phyloP scores from a whole-genome alignment of 305 asterid species.

The Galium porrigens region DNA sequence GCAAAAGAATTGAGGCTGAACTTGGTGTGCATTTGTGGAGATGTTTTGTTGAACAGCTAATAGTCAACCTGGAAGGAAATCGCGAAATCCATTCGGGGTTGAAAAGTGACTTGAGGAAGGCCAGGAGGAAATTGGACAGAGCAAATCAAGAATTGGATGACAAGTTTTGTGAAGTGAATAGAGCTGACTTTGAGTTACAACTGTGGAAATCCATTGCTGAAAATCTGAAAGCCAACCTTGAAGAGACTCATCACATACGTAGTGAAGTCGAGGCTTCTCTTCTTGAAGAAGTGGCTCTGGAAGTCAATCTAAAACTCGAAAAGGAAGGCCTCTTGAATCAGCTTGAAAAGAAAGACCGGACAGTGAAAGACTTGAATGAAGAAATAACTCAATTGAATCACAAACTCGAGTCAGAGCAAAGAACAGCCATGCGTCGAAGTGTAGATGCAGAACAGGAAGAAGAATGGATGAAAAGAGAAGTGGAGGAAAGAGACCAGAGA shows the following conservation, averaged over 20 bases:
- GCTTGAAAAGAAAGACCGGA: conserved; percentile 43
- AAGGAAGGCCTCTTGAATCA: conserved; percentile 32
- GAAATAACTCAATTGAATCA: conserved; percentile 29
- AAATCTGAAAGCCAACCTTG: conserved; percentile 40
- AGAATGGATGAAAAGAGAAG: conserved; percentile 27
- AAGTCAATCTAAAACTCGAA: conserved; percentile 53
- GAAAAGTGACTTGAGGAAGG: conserved; percentile 39
- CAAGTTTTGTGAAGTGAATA: conserved; percentile 47
- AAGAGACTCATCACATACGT: conserved; percentile 45
- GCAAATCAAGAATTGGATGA: conserved; percentile 57
- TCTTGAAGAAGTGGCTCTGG: conserved; percentile 47
- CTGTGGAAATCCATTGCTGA: conserved; percentile 62
- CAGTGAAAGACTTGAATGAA: conserved; percentile 35
- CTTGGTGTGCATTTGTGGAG: conserved; percentile 52
- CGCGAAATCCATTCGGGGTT: conserved; percentile 28
- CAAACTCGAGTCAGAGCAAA: conserved; percentile 15
- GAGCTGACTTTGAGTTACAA: conserved; percentile 56
- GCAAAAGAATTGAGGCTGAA: conserved; percentile 42
- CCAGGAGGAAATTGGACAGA: conserved; percentile 37
- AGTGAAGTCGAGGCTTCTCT: conserved; percentile 75
- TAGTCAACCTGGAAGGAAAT: conserved; percentile 30
- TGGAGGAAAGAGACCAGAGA: conserved; percentile 59
- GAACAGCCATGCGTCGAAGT: conserved; percentile 8
- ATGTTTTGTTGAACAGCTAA: conserved; percentile 40
- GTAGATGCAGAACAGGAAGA: conserved; percentile 17